Evolutionary conservation across 345 rosid genomes (phyloP), one percentile per base, ranked within the genome.

Genomic region (Bruguiera sexangula): DNA sequence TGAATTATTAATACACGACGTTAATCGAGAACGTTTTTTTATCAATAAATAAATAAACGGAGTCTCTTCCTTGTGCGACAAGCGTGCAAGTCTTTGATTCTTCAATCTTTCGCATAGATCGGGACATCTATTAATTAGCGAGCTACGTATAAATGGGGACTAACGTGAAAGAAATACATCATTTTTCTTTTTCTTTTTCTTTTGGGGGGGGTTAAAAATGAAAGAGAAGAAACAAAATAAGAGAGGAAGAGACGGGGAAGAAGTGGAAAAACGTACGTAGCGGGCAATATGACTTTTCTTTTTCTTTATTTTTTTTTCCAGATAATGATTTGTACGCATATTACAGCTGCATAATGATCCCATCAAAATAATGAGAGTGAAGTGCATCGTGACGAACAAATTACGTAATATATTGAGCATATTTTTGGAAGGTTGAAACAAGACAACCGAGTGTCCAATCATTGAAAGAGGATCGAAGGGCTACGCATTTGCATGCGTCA

Each of bases 31-130:
- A 37, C 43, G 1, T 37, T 37, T 32, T 36, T 43, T 43, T 2
- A 13, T 43, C 16, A 43, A 43, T 1, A 43, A 43, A 43, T 0
- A 43, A 39, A 43, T 13, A n/a, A 22, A 55, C 5, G 27, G 21
- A 55, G 27, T 22, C 4, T 11, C 59, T 11, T 21, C 32, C 64
- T 69, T 31, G 57, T 29, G 31, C 7, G 24, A 48, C 31, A 60
- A 60, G 30, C 65, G 60, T 60, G 73, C 66, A 69, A 31, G 16
- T 67, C 61, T 31, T 6, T 24, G 60, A 54, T 60, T 62, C 51
- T 13, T 22, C 2, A 24, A 56, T 24, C 60, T 5, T 56, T 56
- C 29, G 24, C 59, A 55, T 1, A 11, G 30, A 9, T 22, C 16
- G 2, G 60, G 30, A 22, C 5, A 21, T 24, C 13, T 10, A 9